These are phyloP conservation scores for Aspergillus haitiensis DNA, from an alignment of 495 filamentous ascomycete genomes.

Conservation along the genomic window DNA sequence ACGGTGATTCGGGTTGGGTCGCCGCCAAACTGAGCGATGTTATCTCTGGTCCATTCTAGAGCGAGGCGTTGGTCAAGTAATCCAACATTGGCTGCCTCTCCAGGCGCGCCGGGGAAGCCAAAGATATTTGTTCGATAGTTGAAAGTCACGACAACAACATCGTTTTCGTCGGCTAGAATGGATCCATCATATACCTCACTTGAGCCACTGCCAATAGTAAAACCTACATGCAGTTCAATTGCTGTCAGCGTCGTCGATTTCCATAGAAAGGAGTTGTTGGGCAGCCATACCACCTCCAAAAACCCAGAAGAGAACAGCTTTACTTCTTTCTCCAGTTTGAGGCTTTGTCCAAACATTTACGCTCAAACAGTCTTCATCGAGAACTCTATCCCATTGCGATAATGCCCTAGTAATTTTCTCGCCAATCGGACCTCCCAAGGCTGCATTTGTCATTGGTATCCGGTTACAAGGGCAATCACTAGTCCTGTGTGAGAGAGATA, in stretches of 20 bases:
- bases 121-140: constrained; percentile 36
- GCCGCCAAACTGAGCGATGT: constrained; percentile 36
- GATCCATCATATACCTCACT: constrained; percentile 27
- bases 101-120: constrained; percentile 33
- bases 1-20: constrained; percentile 37
- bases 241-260: not conserved
- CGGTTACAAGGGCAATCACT: constrained; percentile 18
- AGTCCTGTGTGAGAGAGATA: not conserved
- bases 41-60: constrained; percentile 35
- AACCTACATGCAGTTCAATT: constrained; percentile 5
- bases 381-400: constrained; percentile 17
- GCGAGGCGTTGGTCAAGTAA: constrained; percentile 37
- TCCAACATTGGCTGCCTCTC: constrained; percentile 30
- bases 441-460: constrained; percentile 22
- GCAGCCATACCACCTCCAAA: constrained; percentile 26
- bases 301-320: constrained; percentile 36
- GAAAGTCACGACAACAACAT: constrained; percentile 18
- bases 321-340: constrained; percentile 28
- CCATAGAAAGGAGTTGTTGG: constrained; percentile 20
- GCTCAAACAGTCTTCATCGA: constrained; percentile 39
- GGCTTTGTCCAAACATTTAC: constrained; percentile 42
- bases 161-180: constrained; percentile 23
- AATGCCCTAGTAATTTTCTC: constrained; percentile 17
- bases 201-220: constrained; percentile 32
- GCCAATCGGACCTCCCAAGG: constrained; percentile 18